Percentiles rank a stretch among this genome's conserved stretches.
These are phyloP conservation scores for Diaporthe citrichinensis DNA, from an alignment of 2,329 filamentous ascomycete species.

Conservation along the genomic window DNA sequence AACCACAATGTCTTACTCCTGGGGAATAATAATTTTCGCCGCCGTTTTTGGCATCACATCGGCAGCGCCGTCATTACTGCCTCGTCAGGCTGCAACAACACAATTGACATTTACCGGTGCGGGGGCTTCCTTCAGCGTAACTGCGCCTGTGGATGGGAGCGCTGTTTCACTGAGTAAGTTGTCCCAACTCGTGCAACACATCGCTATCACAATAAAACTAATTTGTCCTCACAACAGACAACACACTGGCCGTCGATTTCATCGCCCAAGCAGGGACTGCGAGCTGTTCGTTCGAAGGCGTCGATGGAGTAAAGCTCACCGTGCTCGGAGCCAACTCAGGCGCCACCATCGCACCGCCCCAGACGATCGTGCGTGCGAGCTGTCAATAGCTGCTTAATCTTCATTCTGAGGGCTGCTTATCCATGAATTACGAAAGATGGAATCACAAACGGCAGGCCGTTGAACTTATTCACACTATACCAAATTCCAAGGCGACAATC, in stretches of 20 bases:
- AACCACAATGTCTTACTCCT: conserved; percentile 9
- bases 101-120: conserved; percentile 38
- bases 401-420: too few species aligned
- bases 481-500: background rate
- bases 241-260: conserved; percentile 35
- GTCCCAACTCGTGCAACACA: background rate
- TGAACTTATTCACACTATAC: too few species aligned
- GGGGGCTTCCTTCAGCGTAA: conserved; percentile 27
- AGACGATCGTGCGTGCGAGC: conserved; percentile 26
- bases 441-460: background rate
- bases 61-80: conserved; percentile 24
- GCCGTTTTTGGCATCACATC: background rate
- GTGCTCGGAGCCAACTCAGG: conserved; percentile 23
- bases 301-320: conserved; percentile 31
- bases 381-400: background rate
- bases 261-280: conserved; percentile 34
- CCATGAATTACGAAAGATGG: background rate
- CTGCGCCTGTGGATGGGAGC: conserved; percentile 34
- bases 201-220: background rate
- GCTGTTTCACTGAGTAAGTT: conserved; percentile 5
- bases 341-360: conserved; percentile 38
- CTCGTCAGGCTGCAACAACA: conserved; percentile 32
- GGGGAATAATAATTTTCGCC: conserved; percentile 14
- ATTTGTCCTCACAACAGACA: background rate
- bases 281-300: conserved; percentile 25